Conservation (phyloP, 495 filamentous ascomycete genomes). For the Wilcoxina mikolae region DNA sequence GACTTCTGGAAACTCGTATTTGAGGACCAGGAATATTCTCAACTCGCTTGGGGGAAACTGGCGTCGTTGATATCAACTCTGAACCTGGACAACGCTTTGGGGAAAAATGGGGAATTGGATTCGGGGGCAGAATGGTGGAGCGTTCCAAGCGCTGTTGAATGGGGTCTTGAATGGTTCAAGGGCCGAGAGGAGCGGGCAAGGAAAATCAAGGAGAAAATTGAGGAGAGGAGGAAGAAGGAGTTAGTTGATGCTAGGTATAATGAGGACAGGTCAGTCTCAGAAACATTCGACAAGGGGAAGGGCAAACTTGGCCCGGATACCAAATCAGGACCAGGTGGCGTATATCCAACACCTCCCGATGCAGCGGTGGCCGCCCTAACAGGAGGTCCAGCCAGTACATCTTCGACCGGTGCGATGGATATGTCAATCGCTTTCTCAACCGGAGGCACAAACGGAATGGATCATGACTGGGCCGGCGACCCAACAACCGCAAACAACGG, state of each 20-base stretch:
- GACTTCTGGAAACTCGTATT: conserved; percentile 19
- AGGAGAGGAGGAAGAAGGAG: conserved; percentile 19
- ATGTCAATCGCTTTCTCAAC: neutral
- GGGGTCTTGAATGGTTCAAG: conserved; percentile 24
- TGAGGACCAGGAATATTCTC: conserved; percentile 20
- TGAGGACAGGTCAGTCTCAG: neutral
- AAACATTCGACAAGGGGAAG: neutral
- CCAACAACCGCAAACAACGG: neutral
- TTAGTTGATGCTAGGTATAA: neutral
- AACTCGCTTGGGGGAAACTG: conserved; percentile 22
- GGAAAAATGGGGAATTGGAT: conserved; percentile 13
- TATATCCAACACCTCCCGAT: conserved; percentile 26
- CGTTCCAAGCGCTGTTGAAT: conserved; percentile 20
- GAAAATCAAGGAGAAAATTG: conserved; percentile 12
- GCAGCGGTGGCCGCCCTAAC: neutral
- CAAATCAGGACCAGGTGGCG: conserved; percentile 15
- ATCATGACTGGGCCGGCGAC: conserved; percentile 19
- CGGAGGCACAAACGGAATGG: conserved; percentile 11
- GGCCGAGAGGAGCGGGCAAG: conserved; percentile 14
- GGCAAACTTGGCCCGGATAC: conserved; percentile 7
- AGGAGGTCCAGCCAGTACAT: neutral
- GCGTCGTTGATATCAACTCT: neutral
- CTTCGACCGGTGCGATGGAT: neutral
- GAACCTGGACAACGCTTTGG: neutral
- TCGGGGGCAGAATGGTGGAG: conserved; percentile 25